Conservation (phyloP, 768 basidiomycete genomes). For the Tulasnella sp. region DNA sequence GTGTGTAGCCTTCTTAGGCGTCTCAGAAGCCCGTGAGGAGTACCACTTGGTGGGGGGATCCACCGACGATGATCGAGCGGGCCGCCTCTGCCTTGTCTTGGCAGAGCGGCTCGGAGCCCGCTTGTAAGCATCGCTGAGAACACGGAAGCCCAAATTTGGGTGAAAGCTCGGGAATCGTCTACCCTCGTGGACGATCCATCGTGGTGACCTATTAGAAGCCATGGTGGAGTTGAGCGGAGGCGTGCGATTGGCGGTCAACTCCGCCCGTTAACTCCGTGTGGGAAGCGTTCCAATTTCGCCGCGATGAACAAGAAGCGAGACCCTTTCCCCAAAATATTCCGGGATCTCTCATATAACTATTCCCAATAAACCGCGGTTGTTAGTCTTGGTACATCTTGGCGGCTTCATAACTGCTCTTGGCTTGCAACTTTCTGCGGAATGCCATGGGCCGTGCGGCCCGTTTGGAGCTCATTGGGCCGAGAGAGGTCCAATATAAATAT, state of each 20-base stretch:
- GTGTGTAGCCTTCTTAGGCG: too few species aligned
- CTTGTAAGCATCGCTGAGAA: neutral
- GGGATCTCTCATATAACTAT: neutral
- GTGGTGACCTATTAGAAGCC: too few species aligned
- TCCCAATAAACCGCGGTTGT: slow-evolving; percentile 3
- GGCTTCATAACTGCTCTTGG: neutral
- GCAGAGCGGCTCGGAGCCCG: neutral
- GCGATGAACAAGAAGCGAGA: neutral
- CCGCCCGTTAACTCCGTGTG: neutral
- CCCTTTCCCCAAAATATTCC: neutral
- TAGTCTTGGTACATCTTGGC: slow-evolving; percentile 3
- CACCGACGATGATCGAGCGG: slow-evolving; percentile 6
- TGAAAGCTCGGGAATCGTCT: neutral
- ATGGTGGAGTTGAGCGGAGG: too few species aligned
- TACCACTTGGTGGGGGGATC: neutral
- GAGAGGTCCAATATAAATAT: neutral
- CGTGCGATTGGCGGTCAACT: too few species aligned
- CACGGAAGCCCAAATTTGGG: neutral
- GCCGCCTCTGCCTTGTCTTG: neutral
- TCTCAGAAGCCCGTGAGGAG: neutral
- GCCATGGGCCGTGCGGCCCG: slow-evolving; percentile 1
- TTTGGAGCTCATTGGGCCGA: neutral
- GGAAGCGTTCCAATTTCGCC: neutral
- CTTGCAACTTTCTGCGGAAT: neutral
- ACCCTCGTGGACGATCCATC: too few species aligned